Evolutionary conservation across 2,329 filamentous ascomycete species (phyloP).

Genomic region (Aureobasidium melanogenum): DNA sequence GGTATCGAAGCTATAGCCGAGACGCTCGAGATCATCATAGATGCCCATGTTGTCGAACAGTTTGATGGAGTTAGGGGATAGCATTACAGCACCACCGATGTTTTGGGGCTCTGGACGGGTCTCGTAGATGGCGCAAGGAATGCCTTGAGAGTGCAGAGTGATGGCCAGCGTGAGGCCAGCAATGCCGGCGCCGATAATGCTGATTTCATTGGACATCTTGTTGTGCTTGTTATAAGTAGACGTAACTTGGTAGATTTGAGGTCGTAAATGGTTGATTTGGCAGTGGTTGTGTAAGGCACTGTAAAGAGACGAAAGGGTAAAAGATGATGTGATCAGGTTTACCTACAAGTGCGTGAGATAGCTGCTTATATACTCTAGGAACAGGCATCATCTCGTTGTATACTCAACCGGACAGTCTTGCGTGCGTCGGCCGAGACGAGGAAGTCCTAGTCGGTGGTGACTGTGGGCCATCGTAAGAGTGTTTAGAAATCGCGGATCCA

Average conservation of each 20-base stretch:
- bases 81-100: conserved; percentile 43
- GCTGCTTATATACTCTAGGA: not conserved
- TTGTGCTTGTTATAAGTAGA: not conserved
- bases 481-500: not conserved
- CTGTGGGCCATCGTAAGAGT: not conserved
- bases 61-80: conserved; percentile 50
- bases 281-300: not conserved
- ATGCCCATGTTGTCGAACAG: conserved; percentile 44
- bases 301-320: not conserved
- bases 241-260: not conserved
- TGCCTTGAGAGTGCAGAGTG: conserved; percentile 41
- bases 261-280: not conserved
- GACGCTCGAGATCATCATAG: conserved; percentile 36
- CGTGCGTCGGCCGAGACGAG: not conserved
- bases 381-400: too few species aligned
- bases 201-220: conserved; percentile 18
- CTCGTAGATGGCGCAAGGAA: conserved; percentile 46
- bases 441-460: not conserved
- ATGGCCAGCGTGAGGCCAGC: conserved; percentile 47
- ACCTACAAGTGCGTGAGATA: not conserved
- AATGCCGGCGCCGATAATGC: conserved; percentile 41
- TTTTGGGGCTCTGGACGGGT: conserved; percentile 16
- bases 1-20: conserved; percentile 44
- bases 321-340: not conserved
- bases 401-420: not conserved